phyloP scores from a whole-genome alignment of 179 eudicot species.

The Dionaea muscipula region DNA sequence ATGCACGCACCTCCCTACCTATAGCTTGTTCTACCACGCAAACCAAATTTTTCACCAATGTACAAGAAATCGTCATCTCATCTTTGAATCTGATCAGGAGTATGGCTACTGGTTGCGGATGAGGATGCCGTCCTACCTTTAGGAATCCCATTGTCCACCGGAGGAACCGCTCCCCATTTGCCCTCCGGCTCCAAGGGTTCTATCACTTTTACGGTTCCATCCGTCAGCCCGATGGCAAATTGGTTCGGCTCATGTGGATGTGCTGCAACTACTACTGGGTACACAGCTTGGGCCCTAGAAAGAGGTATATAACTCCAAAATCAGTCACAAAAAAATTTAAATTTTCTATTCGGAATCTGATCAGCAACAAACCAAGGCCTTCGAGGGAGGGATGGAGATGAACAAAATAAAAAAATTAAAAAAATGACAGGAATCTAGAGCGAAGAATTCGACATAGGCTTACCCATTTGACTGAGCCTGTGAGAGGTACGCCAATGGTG shows the following conservation, averaged over 20 bases:
- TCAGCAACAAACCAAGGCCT: too few species aligned
- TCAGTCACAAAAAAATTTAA: too few species aligned
- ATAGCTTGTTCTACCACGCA: too few species aligned
- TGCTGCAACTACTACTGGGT: constrained; percentile 52
- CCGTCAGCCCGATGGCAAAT: constrained; percentile 65
- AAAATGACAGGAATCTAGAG: background rate
- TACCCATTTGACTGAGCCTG: constrained; percentile 57
- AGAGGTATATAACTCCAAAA: background rate
- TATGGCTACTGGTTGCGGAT: constrained; percentile 55
- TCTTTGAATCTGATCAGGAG: constrained; percentile 54
- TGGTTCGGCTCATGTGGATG: constrained; percentile 79
- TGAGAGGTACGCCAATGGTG: constrained; percentile 51
- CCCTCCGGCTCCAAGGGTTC: constrained; percentile 70
- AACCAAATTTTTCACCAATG: constrained; percentile 1
- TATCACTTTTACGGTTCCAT: constrained; percentile 66
- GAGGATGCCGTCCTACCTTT: constrained; percentile 65
- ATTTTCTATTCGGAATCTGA: too few species aligned
- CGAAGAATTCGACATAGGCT: constrained; percentile 5
- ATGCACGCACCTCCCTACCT: too few species aligned
- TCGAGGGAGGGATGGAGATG: too few species aligned
- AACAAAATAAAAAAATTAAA: background rate
- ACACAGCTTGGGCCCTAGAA: constrained; percentile 50
- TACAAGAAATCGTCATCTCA: constrained; percentile 24
- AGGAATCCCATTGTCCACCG: constrained; percentile 46
- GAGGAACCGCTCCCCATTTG: constrained; percentile 72